Evolutionary conservation across 352 stramenopile species (phyloP).

Genomic region (Phytopythium kandeliae): DNA sequence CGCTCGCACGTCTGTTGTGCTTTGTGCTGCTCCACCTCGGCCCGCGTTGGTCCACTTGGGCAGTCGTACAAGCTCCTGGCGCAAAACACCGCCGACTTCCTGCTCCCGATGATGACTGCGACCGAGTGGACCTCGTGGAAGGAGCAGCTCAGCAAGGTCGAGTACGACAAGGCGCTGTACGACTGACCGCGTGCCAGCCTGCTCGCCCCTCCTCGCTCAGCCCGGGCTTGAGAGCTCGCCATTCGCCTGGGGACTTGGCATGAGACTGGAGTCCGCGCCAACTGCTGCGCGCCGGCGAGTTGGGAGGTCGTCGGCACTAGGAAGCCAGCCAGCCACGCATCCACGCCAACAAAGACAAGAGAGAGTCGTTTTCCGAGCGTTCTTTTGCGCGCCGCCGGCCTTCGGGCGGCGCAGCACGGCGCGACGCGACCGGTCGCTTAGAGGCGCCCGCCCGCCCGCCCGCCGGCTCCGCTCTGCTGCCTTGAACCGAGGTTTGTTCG

Average conservation of each 20-base stretch:
- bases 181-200: constrained; percentile 39
- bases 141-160: constrained; percentile 61
- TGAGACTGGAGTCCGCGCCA: too few species aligned
- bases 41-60: not conserved
- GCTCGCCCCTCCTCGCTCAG: not conserved
- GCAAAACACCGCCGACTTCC: constrained; percentile 66
- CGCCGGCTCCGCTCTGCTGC: not conserved
- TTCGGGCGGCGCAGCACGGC: not conserved
- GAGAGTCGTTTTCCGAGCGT: constrained; percentile 6
- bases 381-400: constrained; percentile 5
- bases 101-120: constrained; percentile 77
- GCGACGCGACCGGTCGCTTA: constrained; percentile 2
- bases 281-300: too few species aligned
- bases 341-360: constrained; percentile 8
- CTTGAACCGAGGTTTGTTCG: not conserved
- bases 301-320: not conserved
- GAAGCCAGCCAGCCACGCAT: constrained; percentile 6
- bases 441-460: too few species aligned
- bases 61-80: constrained; percentile 77
- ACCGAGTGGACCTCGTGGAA: constrained; percentile 85
- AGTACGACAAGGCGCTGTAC: constrained; percentile 77
- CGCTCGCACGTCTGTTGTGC: not conserved
- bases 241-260: not conserved
- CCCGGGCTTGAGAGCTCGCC: not conserved
- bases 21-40: too few species aligned